A percentile compares a stretch with the other conserved stretches of the same genome.
Evolutionary conservation across 2,329 filamentous ascomycete species (phyloP).

Genomic region (Epichloe elymi): DNA sequence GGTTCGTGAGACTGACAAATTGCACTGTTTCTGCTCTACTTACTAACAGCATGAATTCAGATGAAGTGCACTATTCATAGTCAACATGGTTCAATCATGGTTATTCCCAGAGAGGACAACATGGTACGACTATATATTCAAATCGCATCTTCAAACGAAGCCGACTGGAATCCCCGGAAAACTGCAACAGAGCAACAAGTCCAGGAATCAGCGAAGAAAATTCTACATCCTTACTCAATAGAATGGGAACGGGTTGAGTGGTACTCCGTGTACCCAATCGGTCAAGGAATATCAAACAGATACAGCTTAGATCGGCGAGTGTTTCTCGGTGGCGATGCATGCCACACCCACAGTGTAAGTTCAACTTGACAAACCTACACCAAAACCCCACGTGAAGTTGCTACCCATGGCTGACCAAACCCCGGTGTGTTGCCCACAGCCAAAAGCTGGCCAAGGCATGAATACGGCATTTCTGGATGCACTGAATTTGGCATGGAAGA

Average conservation of each 20-base stretch:
- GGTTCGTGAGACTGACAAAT: conserved; percentile 22
- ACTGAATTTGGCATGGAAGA: conserved; percentile 90
- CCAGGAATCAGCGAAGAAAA: conserved; percentile 50
- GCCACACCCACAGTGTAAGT: conserved; percentile 61
- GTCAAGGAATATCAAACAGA: conserved; percentile 56
- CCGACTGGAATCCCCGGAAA: conserved; percentile 48
- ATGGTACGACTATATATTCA: conserved; percentile 62
- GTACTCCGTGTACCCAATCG: conserved; percentile 68
- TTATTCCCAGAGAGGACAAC: conserved; percentile 59
- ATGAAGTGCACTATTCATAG: conserved; percentile 70
- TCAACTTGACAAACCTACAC: not conserved
- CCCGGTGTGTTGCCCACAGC: conserved; percentile 29
- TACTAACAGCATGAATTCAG: conserved; percentile 17
- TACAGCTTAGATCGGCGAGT: conserved; percentile 57
- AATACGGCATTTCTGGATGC: conserved; percentile 71
- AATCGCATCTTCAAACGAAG: conserved; percentile 45
- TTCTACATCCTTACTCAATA: conserved; percentile 53
- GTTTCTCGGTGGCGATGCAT: conserved; percentile 66
- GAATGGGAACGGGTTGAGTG: conserved; percentile 56
- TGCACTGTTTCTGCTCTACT: conserved; percentile 17
- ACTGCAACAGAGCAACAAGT: conserved; percentile 52
- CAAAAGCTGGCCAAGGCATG: conserved; percentile 70
- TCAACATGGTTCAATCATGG: conserved; percentile 61
- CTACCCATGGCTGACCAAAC: not conserved
- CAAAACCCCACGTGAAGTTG: not conserved